These are phyloP conservation scores for Quercus phellos DNA, from an alignment of 331 rosid genomes.

Conservation along the genomic window DNA sequence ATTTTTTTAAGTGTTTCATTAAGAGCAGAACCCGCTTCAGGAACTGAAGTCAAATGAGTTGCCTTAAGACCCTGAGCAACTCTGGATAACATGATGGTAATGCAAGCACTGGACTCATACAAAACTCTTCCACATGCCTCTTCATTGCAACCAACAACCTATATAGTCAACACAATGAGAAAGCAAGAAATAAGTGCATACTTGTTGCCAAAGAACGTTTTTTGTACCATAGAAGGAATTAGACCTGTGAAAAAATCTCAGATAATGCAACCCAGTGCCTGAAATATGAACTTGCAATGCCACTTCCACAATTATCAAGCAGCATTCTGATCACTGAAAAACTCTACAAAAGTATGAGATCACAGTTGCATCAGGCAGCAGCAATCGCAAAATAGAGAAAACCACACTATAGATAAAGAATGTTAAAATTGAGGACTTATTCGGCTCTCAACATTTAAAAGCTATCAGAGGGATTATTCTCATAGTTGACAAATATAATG, in stretches of 20 bases:
- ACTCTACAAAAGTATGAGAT: slow-evolving; percentile 50
- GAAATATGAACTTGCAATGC: slow-evolving; percentile 45
- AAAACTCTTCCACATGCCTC: slow-evolving; percentile 73
- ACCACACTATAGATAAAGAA: background rate
- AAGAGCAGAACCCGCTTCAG: slow-evolving; percentile 28
- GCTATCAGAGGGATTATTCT: background rate
- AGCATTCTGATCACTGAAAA: slow-evolving; percentile 68
- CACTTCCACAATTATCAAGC: slow-evolving; percentile 54
- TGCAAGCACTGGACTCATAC: slow-evolving; percentile 71
- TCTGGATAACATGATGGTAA: slow-evolving; percentile 64
- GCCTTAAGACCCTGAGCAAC: slow-evolving; percentile 55
- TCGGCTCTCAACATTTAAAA: background rate
- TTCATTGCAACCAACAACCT: slow-evolving; percentile 62
- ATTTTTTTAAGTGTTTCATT: slow-evolving; percentile 47
- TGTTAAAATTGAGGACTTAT: background rate
- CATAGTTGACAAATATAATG: background rate
- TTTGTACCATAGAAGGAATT: slow-evolving; percentile 16
- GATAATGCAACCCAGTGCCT: slow-evolving; percentile 73
- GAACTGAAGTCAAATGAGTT: slow-evolving; percentile 41
- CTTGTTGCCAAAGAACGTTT: slow-evolving; percentile 1
- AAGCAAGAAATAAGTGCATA: slow-evolving; percentile 22
- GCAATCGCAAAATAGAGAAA: background rate
- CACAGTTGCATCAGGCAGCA: slow-evolving; percentile 10
- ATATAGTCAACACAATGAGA: slow-evolving; percentile 37
- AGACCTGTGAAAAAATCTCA: slow-evolving; percentile 79